Evolutionary conservation across 306 rosid genomes (phyloP).

Genomic region (Lithocarpus polystachyus): DNA sequence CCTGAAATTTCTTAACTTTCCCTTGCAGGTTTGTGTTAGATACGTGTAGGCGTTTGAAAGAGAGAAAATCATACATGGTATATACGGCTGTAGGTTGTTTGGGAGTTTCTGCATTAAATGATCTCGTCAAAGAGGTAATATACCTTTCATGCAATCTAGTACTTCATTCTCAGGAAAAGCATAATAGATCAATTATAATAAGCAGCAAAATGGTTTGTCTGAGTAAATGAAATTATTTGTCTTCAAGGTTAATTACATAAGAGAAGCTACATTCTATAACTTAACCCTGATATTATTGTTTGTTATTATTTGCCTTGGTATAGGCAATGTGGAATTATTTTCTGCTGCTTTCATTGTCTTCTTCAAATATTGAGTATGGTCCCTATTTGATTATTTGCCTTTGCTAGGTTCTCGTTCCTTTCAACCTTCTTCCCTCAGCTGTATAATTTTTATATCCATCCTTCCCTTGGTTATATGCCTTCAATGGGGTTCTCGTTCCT

Average conservation of each 20-base stretch:
- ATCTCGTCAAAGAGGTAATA: constrained; percentile 77
- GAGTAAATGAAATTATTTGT: background rate
- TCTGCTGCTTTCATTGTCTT: background rate
- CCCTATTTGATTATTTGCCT: background rate
- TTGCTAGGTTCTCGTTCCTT: background rate
- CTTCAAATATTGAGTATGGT: background rate
- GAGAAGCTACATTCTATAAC: background rate
- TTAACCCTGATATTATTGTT: background rate
- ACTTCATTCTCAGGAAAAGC: background rate
- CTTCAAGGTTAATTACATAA: background rate
- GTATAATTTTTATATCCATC: too few relatives aligned
- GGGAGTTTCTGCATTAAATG: constrained; percentile 70
- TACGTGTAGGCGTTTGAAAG: constrained; percentile 65
- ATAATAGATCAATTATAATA: background rate
- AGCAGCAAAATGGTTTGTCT: background rate
- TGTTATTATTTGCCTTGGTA: background rate
- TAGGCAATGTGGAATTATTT: background rate
- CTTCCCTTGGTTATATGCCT: too few relatives aligned
- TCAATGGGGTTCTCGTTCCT: background rate
- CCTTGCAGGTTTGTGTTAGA: constrained; percentile 71
- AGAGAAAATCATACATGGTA: constrained; percentile 81
- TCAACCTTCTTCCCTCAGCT: too few relatives aligned
- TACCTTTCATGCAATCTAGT: constrained; percentile 1
- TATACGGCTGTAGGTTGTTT: constrained; percentile 89
- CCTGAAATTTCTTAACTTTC: constrained; percentile 19